These are phyloP conservation scores for Eustoma russellianum DNA, from an alignment of 257 asterid species.

Conservation along the genomic window DNA sequence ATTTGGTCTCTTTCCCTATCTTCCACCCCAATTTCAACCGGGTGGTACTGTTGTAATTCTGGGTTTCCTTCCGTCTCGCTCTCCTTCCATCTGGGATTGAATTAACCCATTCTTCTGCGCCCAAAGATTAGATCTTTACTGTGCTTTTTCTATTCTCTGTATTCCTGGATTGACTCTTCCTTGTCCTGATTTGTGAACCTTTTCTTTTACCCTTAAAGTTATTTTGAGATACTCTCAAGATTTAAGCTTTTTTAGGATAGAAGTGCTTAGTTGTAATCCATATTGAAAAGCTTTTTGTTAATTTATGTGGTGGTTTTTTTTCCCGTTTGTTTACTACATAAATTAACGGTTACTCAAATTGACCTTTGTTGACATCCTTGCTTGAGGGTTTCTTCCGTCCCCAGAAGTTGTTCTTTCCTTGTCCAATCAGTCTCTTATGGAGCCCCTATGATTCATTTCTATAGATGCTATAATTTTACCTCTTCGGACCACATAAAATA, in stretches of 20 bases:
- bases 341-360: conserved; percentile 53
- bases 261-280: conserved; percentile 44
- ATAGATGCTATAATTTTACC: conserved; percentile 21
- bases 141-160: conserved; percentile 2
- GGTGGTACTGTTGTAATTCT: conserved; percentile 1
- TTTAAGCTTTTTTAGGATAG: conserved; percentile 19
- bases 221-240: conserved; percentile 19
- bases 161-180: conserved; percentile 1
- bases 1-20: conserved; percentile 26
- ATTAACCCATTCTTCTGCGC: conserved; percentile 1
- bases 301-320: conserved; percentile 3
- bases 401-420: conserved; percentile 26
- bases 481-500: conserved; percentile 51
- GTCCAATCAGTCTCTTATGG: conserved; percentile 17
- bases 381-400: conserved; percentile 12
- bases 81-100: conserved; percentile 1
- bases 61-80: neutral
- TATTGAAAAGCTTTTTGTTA: conserved; percentile 25
- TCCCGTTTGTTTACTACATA: conserved; percentile 56
- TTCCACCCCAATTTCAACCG: conserved; percentile 34
- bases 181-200: neutral
- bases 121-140: conserved; percentile 9
- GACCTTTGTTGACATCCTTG: conserved; percentile 21
- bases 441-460: conserved; percentile 8
- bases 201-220: neutral